A percentile compares a stretch with the other conserved stretches of the same genome.
These are phyloP conservation scores for Botrytis cinerea DNA, from an alignment of 2,329 filamentous ascomycete genomes.

Conservation along the genomic window DNA sequence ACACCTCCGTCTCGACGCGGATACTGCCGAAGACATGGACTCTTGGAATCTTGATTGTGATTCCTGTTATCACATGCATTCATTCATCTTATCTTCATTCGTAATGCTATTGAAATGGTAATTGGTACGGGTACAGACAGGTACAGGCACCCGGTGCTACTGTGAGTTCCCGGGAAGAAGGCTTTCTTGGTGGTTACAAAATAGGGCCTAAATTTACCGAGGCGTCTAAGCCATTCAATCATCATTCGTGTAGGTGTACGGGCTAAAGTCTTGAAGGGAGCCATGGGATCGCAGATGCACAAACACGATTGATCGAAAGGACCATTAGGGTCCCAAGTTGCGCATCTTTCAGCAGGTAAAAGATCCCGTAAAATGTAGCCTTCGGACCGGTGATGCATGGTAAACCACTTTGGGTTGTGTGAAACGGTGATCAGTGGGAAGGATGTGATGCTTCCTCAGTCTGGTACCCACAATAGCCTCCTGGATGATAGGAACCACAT, in stretches of 20 bases:
- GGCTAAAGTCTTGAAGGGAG: neutral
- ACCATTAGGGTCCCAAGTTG: neutral
- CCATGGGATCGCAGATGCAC: neutral
- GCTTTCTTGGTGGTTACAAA: neutral
- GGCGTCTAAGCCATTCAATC: neutral
- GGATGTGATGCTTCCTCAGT: neutral
- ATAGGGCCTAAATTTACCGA: neutral
- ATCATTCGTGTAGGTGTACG: neutral
- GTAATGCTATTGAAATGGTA: neutral
- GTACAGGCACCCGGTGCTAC: neutral
- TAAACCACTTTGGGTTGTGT: neutral
- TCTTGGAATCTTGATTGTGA: neutral
- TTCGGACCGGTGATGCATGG: neutral
- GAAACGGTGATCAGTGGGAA: conserved; percentile 11
- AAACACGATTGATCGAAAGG: neutral
- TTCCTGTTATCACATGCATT: conserved; percentile 1
- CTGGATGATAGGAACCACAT: neutral
- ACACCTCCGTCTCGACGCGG: neutral
- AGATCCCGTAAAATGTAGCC: neutral
- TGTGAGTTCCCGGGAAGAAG: neutral
- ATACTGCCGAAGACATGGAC: neutral
- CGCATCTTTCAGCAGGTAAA: neutral
- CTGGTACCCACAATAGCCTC: neutral
- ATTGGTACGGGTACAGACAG: neutral
- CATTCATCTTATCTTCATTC: conserved; percentile 12